These are phyloP conservation scores for Aspergillus puulaauensis DNA, from an alignment of 2,329 filamentous ascomycete species.

Conservation along the genomic window DNA sequence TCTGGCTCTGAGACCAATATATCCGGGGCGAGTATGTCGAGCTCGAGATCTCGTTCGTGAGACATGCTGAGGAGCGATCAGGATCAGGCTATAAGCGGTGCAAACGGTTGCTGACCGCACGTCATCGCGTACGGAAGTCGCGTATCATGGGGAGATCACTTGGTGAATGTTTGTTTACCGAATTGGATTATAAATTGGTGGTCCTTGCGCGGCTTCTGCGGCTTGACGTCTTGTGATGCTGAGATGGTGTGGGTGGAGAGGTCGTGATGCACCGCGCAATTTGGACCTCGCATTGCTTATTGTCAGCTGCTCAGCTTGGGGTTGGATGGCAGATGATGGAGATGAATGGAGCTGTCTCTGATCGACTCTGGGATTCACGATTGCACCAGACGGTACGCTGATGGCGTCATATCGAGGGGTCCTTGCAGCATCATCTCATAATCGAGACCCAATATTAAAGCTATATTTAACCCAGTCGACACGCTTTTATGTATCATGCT, in stretches of 20 bases:
- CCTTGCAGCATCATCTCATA: neutral
- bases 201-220: neutral
- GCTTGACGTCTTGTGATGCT: neutral
- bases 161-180: neutral
- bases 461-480: too few species aligned
- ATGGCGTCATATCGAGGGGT: conserved; percentile 9
- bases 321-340: neutral
- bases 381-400: neutral
- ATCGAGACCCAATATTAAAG: too few species aligned
- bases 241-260: neutral
- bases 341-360: neutral
- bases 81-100: neutral
- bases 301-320: neutral
- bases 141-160: neutral
- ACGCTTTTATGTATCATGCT: too few species aligned
- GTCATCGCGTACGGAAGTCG: neutral
- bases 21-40: neutral
- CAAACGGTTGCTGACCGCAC: neutral
- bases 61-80: neutral
- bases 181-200: neutral
- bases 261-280: neutral
- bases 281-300: neutral
- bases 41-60: neutral
- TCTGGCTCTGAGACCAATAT: neutral
- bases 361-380: neutral